Evolutionary conservation across 257 asterid genomes (phyloP).

Genomic region (Solanum medicagineum): DNA sequence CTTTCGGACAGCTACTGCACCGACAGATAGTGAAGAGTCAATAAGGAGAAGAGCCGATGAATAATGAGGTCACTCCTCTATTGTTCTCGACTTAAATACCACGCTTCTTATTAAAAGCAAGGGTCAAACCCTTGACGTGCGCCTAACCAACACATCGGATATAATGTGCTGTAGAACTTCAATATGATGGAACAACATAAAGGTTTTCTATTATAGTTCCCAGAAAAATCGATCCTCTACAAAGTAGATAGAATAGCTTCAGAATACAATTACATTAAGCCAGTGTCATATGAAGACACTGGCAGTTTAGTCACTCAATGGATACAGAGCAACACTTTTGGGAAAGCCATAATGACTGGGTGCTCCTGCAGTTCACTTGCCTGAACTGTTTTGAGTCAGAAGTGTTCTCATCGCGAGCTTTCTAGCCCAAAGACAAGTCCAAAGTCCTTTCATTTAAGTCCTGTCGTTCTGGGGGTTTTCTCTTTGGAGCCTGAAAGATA

Average conservation of each 20-base stretch:
- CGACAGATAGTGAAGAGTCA: too few species aligned
- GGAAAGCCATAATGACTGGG: not conserved
- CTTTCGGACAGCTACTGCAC: too few species aligned
- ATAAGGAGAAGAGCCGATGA: too few species aligned
- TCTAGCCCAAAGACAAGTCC: slow-evolving; percentile 75
- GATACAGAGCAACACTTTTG: not conserved
- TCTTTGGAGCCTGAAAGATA: slow-evolving; percentile 26
- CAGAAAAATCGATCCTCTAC: not conserved
- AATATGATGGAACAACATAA: not conserved
- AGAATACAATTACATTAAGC: not conserved
- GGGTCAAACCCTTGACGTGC: too few species aligned
- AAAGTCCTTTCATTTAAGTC: slow-evolving; percentile 74
- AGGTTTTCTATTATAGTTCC: not conserved
- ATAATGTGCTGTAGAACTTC: not conserved
- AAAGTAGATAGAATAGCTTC: not conserved
- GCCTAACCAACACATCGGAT: not conserved
- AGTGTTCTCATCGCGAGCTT: slow-evolving; percentile 30
- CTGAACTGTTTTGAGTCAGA: slow-evolving; percentile 17
- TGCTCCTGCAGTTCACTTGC: not conserved
- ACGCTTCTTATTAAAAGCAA: not conserved
- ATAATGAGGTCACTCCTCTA: not conserved
- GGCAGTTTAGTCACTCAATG: not conserved
- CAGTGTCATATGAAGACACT: not conserved
- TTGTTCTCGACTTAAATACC: not conserved
- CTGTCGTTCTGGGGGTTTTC: slow-evolving; percentile 31